Percentiles rank a stretch among this genome's conserved stretches.
phyloP scores from a whole-genome alignment of 2,329 filamentous ascomycete genomes.

The Knufia fluminis region DNA sequence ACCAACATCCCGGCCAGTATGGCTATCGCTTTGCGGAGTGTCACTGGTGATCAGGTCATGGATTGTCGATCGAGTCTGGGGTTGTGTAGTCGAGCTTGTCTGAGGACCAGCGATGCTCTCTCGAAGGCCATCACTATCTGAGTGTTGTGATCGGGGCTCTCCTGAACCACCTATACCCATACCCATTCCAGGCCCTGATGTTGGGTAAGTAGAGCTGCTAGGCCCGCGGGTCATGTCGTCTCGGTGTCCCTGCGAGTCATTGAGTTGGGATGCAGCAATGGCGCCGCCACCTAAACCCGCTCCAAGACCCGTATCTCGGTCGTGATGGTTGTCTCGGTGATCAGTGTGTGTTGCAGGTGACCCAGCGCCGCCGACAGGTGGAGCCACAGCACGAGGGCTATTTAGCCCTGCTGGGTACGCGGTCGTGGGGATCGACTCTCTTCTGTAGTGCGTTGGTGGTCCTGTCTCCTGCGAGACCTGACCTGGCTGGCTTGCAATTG shows the following conservation, averaged over 20 bases:
- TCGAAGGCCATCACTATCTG: neutral
- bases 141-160: neutral
- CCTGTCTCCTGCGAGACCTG: slow-evolving; percentile 3
- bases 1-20: slow-evolving; percentile 13
- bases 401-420: slow-evolving; percentile 19
- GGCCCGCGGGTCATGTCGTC: neutral
- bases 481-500: neutral
- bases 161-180: neutral
- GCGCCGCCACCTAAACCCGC: slow-evolving; percentile 14
- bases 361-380: slow-evolving; percentile 19
- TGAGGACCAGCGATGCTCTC: neutral
- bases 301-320: slow-evolving; percentile 4
- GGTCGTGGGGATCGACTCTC: slow-evolving; percentile 22
- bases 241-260: neutral
- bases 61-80: neutral
- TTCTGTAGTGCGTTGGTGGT: slow-evolving; percentile 14
- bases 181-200: neutral
- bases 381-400: slow-evolving; percentile 17
- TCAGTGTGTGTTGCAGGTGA: neutral
- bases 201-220: neutral
- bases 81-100: neutral
- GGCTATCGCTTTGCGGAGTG: slow-evolving; percentile 6
- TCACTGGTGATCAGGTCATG: neutral
- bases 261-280: slow-evolving; percentile 9
- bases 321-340: neutral